Base-by-base conservation (phyloP, 306 rosid genomes). In the Castanopsis chinensis region DNA sequence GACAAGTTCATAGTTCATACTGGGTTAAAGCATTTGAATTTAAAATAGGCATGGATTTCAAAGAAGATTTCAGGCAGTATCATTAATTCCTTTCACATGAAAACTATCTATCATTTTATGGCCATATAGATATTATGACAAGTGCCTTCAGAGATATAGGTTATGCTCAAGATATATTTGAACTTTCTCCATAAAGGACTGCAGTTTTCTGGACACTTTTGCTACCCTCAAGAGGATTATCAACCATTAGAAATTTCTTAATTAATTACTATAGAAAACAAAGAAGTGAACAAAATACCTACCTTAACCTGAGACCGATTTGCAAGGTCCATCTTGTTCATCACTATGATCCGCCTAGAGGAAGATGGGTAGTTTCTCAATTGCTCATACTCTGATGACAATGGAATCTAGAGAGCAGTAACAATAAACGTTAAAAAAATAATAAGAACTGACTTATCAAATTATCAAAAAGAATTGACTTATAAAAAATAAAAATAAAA, bases 241-340 rank as follows among this genome's bases (percentile, higher is more conserved):
- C 4, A 33, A 3, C 35, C 68, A 8, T 65, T 13, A 65, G 21
- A 63, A 30, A 17, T 65, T 33, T 19, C 20, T 15, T 65, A 30
- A 30, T 7, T 32, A 65, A 63, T 27, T 28, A 13, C 20, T 18
- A 41, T 15, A 79, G 37, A 32, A 20, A 69, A 12, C 55, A 75
- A 69, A 63, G 9, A 59, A 43, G 2, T 41, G 51, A 69, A 73
- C 69, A 60, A 82, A 53, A 56, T 53, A 21, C 79, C 7, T 58
- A 92, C 98, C 91, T 87, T 85, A 43, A 82, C 69, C 73, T 56
- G 82, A 5, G 90, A 86, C 28, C 28, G 76, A 68, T 85, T 86
- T n/a, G 94, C 97, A n/a, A 94, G 97, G 79, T 94, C 98, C 77
- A 72, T 61, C 87, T 92, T 92, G 87, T 94, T 94, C 81, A 92